phyloP scores from a whole-genome alignment of 805 yeast genomes.

The Lipomyces chichibuensis region DNA sequence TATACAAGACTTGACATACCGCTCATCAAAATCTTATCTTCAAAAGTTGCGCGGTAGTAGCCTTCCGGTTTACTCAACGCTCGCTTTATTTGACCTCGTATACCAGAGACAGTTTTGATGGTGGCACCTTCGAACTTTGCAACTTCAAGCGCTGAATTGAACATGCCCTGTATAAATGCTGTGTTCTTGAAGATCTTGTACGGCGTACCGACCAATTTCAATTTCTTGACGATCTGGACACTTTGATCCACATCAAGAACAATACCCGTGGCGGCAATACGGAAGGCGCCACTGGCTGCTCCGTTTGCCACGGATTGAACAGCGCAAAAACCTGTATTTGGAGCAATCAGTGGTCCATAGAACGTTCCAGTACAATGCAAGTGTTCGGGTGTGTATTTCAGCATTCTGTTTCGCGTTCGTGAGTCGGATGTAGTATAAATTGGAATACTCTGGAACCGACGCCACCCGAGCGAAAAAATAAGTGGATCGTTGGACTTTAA shows the following conservation, averaged over 20 bases:
- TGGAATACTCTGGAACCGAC: conserved; percentile 96
- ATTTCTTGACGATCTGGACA: conserved; percentile 91
- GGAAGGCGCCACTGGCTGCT: conserved; percentile 84
- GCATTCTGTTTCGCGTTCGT: conserved; percentile 95
- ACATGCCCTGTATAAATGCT: conserved; percentile 97
- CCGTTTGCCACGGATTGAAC: conserved; percentile 83
- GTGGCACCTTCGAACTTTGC: conserved; percentile 98
- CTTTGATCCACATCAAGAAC: conserved; percentile 88
- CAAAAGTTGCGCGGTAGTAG: conserved; percentile 93
- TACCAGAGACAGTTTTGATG: conserved; percentile 94
- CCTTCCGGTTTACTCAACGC: conserved; percentile 96
- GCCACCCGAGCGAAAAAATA: conserved; percentile 93
- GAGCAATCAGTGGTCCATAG: conserved; percentile 96
- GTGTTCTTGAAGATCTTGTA: conserved; percentile 92
- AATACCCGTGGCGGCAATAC: conserved; percentile 96
- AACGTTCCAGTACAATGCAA: conserved; percentile 94
- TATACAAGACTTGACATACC: conserved; percentile 20
- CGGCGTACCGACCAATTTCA: conserved; percentile 94
- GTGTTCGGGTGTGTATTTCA: conserved; percentile 98
- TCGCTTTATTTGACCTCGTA: conserved; percentile 94
- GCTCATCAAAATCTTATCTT: conserved; percentile 88
- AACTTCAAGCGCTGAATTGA: conserved; percentile 85
- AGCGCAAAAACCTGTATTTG: conserved; percentile 96
- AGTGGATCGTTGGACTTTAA: conserved; percentile 94
- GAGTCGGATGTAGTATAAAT: conserved; percentile 96